Base-by-base conservation (phyloP, 1,284 basidiomycete genomes). In the Tranzscheliella williamsii region DNA sequence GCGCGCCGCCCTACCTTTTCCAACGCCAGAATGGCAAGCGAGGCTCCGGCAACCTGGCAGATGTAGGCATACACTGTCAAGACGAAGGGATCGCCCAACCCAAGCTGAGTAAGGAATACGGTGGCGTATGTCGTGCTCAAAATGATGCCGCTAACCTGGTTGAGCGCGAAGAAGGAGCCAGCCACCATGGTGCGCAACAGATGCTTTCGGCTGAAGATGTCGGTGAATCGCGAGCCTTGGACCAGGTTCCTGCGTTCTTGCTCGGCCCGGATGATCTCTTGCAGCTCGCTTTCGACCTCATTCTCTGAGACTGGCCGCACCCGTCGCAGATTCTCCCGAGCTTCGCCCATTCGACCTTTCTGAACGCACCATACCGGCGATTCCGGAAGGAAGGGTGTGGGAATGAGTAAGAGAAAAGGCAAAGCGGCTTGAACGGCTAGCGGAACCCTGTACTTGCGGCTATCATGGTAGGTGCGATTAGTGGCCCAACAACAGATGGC, bases 131-230 rank as follows among this genome's bases (percentile, higher is more conserved):
- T 70, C 16, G 67, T 70, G 32, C 55, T 61, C 24, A 70, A 31
- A 42, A 70, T 70, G 50, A 70, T 67, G 18, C 67, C 67, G 24
- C 65, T 67, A 41, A 60, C 43, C 46, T 70, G 67, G 40, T 70
- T 70, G 42, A 67, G 56, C 40, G 67, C 60, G 42, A 70, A 70
- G 42, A 70, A 57, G 18, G 61, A 65, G 38, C 65, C 65, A 12
- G 56, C 65, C 13, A 70, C 65, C 42, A 70, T 40, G 34, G 67
- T 70, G 11, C 65, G 61, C 42, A 46, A 17, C 11, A 64, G 40
- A 27, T 70, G 61, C 38, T 57, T 47, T 22, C 56, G 47, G 29
- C 48, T 53, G 37, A 67, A 64, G 40, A 70, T 70, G 32, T 70
- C 67, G 33, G 48, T 57, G 29, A 67, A 67, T 20, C 45, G 46